Evolutionary conservation across 2,329 filamentous ascomycete genomes (phyloP).

Genomic region (Scytalidium lignicola): DNA sequence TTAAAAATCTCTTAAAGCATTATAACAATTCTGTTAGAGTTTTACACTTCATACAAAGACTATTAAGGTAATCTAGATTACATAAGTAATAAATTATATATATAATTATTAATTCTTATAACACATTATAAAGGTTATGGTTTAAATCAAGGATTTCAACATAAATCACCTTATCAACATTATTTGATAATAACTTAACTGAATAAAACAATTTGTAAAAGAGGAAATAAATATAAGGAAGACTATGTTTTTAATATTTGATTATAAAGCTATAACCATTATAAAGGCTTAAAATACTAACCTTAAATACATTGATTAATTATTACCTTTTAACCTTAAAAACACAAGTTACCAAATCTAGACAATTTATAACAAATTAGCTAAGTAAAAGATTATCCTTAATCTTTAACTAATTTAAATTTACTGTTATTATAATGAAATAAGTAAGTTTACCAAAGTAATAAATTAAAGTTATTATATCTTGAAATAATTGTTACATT

Average conservation of each 20-base stretch:
- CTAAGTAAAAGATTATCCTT: background rate
- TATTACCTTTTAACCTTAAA: constrained; percentile 1
- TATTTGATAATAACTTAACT: background rate
- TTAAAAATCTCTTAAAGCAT: background rate
- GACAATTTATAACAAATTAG: background rate
- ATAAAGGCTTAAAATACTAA: background rate
- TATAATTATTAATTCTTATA: background rate
- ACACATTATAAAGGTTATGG: background rate
- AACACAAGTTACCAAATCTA: constrained; percentile 2
- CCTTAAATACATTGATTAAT: constrained; percentile 3
- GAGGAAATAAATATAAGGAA: constrained; percentile 3
- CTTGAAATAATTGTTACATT: background rate
- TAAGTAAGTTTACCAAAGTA: background rate
- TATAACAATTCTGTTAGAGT: background rate
- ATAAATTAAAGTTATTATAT: background rate
- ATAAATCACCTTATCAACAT: constrained; percentile 1
- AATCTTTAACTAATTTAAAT: constrained; percentile 3
- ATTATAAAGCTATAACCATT: constrained; percentile 4
- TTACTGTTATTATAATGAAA: background rate
- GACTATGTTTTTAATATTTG: constrained; percentile 6
- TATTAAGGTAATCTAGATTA: background rate
- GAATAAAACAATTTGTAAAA: background rate
- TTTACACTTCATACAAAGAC: background rate
- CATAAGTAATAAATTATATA: background rate
- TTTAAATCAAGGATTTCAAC: background rate